Conservation (phyloP, 2,329 filamentous ascomycete genomes). For the Trichoderma sp. region DNA sequence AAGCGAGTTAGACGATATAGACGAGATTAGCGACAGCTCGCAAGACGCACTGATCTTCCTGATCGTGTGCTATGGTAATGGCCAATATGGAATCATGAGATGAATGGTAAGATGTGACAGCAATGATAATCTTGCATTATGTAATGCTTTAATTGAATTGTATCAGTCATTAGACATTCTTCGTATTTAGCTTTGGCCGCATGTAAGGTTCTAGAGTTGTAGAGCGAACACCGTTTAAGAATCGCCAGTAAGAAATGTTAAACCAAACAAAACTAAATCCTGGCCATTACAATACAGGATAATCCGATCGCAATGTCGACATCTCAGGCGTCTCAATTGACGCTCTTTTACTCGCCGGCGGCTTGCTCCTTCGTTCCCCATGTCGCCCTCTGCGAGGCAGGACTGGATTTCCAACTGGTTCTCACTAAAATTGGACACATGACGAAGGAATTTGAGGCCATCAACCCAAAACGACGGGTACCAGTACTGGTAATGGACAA, state of each 20-base stretch:
- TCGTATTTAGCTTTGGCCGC: too few relatives aligned
- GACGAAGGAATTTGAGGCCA: neutral
- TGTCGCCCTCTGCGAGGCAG: constrained; percentile 1
- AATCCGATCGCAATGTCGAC: neutral
- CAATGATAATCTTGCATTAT: neutral
- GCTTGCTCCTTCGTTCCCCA: constrained; percentile 4
- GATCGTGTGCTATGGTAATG: neutral
- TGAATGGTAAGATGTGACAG: neutral
- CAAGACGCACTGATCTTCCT: neutral
- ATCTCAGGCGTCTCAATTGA: neutral
- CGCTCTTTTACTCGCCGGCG: neutral
- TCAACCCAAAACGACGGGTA: neutral
- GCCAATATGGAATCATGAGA: neutral
- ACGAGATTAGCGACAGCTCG: neutral
- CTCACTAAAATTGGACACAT: neutral
- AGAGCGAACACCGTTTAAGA: neutral
- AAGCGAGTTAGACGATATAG: neutral
- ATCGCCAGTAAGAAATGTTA: neutral
- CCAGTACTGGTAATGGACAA: neutral
- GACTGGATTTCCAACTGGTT: neutral
- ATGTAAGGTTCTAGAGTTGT: neutral
- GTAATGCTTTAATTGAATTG: neutral
- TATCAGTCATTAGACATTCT: neutral
- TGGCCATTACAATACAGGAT: neutral
- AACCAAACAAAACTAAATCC: neutral